Percentiles rank a stretch among this genome's conserved stretches.
phyloP scores from a whole-genome alignment of 306 rosid genomes.

The Prinsepia uniflora region DNA sequence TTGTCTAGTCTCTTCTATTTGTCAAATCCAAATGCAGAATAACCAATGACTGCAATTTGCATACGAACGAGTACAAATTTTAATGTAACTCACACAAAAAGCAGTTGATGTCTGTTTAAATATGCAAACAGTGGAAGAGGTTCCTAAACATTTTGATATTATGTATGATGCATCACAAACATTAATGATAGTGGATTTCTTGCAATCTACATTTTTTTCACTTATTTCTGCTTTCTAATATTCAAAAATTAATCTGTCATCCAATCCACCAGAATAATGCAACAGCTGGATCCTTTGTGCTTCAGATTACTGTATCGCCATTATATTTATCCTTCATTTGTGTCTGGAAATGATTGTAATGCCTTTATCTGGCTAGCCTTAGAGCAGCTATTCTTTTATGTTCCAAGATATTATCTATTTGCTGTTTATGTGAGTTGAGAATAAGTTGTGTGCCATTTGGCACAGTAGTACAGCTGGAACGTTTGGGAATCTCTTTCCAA shows the following conservation, averaged over 20 bases:
- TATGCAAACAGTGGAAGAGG: not conserved
- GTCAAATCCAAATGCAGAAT: too few species aligned
- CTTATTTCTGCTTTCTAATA: not conserved
- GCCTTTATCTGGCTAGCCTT: constrained; percentile 7
- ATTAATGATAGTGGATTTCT: not conserved
- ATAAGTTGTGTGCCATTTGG: constrained; percentile 10
- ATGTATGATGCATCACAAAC: not conserved
- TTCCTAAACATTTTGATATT: not conserved
- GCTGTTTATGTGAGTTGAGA: constrained; percentile 1
- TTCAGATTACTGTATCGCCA: not conserved
- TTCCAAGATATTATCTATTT: not conserved
- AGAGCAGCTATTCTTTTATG: not conserved
- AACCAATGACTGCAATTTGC: too few species aligned
- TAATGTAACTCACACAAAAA: too few species aligned
- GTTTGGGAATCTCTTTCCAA: not conserved
- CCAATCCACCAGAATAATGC: constrained; percentile 3
- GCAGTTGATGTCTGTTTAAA: not conserved
- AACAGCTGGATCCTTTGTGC: not conserved
- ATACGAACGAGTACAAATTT: too few species aligned
- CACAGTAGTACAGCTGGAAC: not conserved
- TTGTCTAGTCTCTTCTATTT: too few species aligned
- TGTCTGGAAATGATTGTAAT: not conserved
- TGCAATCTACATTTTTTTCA: not conserved
- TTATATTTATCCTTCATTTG: not conserved
- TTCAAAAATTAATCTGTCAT: not conserved